phyloP scores from a whole-genome alignment of 139 green algal genomes.

The Picochlorum sp. region DNA sequence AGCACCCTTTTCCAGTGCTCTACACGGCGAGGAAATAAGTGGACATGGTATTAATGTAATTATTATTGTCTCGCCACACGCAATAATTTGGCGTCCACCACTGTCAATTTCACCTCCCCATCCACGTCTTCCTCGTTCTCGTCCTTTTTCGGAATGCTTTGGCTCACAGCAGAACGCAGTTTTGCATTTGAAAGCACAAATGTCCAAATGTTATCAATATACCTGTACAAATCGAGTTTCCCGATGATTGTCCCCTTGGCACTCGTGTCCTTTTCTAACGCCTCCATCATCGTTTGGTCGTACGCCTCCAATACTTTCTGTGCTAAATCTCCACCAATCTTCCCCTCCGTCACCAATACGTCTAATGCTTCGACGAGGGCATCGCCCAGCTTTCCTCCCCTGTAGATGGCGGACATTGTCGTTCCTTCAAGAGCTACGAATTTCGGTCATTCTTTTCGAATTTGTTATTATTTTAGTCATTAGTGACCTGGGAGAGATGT shows the following conservation, averaged over 20 bases:
- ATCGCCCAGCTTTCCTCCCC: constrained; percentile 31
- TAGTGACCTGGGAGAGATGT: background rate
- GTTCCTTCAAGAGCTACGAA: background rate
- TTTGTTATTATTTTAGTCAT: too few relatives aligned
- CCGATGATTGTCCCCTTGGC: constrained; percentile 29
- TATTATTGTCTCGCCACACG: background rate
- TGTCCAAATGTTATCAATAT: constrained; percentile 47
- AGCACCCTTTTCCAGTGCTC: constrained; percentile 13
- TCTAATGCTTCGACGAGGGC: constrained; percentile 39
- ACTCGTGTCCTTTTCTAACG: constrained; percentile 16
- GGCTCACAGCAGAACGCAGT: constrained; percentile 15
- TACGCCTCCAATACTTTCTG: constrained; percentile 32
- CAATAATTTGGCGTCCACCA: constrained; percentile 23
- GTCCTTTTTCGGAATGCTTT: constrained; percentile 11
- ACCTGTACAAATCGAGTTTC: constrained; percentile 45
- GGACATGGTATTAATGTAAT: background rate
- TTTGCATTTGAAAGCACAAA: constrained; percentile 35
- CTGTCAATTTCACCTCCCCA: constrained; percentile 15
- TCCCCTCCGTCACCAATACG: constrained; percentile 26
- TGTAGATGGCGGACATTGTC: constrained; percentile 16
- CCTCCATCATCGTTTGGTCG: constrained; percentile 9
- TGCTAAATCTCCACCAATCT: constrained; percentile 34
- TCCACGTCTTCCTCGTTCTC: constrained; percentile 23
- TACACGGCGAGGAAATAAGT: background rate
- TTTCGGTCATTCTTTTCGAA: background rate